Evolutionary conservation across 768 basidiomycete species (phyloP), one percentile per base, ranked within the genome.

Genomic region (Tylopilus felleus): DNA sequence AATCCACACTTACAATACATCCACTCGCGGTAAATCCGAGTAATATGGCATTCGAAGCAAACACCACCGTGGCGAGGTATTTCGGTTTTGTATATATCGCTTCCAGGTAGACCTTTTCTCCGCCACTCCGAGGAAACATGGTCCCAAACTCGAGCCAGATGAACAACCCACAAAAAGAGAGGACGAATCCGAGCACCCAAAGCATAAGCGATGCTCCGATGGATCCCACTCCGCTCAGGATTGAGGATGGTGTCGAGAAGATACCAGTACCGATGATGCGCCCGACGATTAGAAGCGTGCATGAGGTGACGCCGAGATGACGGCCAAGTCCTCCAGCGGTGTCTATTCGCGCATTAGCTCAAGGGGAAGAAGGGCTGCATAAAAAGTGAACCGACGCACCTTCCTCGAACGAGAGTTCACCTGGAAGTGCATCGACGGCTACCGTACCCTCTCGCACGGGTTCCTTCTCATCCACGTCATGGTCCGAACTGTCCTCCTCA

Each of bases 61-160:
- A 82, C 10, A 81, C 62, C 8, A 77, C 68, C 0, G 81, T 82
- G 1, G 74, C 77, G 2, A 82, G 67, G 47, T 75, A 77, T 52
- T 67, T 73, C 6, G 80, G 81, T 38, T 63, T 72, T 44, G 63
- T 69, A 62, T 82, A 84, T 1, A 80, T 71, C 0, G 77, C 80
- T 60, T 84, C 83, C 22, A 83, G 68, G 57, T 84, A 84, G 3
- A 84, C 82, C 63, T 85, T 84, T 17, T 84, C 83, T 7, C 82
- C 82, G 10, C 83, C 82, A 14, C 79, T 81, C 1, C 82, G 75
- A 3, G 82, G 83, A 55, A 77, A 80, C 83, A 84, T 84, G 2
- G 81, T 80, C 6, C 83, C 83, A 46, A 78, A 78, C 55, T 84
- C 82, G 19, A 84, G 76, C 81, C 81, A 84, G 51, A 84, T 77